Evolutionary conservation across 2,329 filamentous ascomycete genomes (phyloP).

Genomic region (Xylariaceae sp.): DNA sequence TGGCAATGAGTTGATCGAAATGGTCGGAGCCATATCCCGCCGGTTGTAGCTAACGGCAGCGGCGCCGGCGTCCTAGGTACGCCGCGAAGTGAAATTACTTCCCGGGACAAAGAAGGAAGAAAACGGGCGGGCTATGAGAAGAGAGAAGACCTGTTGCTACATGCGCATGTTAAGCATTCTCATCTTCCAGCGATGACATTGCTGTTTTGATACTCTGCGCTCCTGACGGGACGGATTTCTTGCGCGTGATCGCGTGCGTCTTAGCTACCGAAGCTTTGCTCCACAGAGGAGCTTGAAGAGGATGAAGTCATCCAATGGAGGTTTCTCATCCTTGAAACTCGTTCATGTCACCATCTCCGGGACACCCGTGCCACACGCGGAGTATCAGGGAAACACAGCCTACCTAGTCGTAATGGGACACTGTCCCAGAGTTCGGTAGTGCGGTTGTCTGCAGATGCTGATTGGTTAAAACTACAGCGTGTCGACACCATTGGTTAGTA

Average conservation of each 20-base stretch:
- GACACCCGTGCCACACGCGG: not conserved
- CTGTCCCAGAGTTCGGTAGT: not conserved
- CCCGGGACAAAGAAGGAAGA: not conserved
- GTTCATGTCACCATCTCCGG: not conserved
- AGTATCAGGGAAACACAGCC: not conserved
- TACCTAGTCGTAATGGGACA: not conserved
- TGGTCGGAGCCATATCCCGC: conserved; percentile 7
- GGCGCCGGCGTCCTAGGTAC: not conserved
- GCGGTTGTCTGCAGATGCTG: not conserved
- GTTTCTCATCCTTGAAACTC: not conserved
- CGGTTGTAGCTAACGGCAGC: not conserved
- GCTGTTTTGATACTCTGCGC: not conserved
- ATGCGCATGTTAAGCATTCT: not conserved
- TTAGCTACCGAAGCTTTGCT: not conserved
- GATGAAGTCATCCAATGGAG: not conserved
- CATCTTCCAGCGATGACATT: not conserved
- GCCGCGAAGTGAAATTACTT: not conserved
- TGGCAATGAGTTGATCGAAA: conserved; percentile 22
- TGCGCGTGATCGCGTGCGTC: not conserved
- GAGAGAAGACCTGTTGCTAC: not conserved
- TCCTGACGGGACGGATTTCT: not conserved
- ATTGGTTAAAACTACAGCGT: not conserved
- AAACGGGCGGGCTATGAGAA: not conserved
- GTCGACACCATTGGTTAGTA: not conserved
- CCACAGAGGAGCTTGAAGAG: not conserved